These are phyloP conservation scores for Lasiodiplodia citricola DNA, from an alignment of 2,329 filamentous ascomycete genomes.

Conservation along the genomic window DNA sequence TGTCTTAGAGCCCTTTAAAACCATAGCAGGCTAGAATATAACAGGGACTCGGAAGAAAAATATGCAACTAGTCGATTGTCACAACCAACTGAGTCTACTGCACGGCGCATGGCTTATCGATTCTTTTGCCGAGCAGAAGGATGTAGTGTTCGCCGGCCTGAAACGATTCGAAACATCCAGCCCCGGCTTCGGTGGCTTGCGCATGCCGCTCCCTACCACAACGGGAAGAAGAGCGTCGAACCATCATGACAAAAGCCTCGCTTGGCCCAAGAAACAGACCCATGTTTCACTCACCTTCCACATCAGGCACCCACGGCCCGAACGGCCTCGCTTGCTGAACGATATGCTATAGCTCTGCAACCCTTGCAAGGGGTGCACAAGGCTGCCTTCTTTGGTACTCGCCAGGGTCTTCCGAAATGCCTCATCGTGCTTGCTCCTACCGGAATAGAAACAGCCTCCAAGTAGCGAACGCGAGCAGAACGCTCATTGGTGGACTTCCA, in stretches of 20 bases:
- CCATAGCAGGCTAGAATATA: background rate
- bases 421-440: background rate
- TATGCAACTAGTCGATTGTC: too few relatives aligned
- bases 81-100: background rate
- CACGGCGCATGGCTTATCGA: background rate
- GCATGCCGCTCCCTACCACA: slow-evolving; percentile 4
- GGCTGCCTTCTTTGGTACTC: background rate
- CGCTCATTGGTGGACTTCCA: slow-evolving; percentile 7
- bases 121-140: background rate
- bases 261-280: background rate
- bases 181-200: background rate
- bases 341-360: background rate
- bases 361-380: background rate
- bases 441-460: background rate
- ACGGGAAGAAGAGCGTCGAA: background rate
- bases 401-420: background rate
- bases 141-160: background rate
- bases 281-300: slow-evolving; percentile 19
- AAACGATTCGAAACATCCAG: background rate
- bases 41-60: too few relatives aligned
- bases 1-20: background rate
- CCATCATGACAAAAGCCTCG: background rate
- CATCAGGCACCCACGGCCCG: background rate
- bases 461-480: background rate
- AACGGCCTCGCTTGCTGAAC: slow-evolving; percentile 3